Conservation (phyloP, 768 basidiomycete species). For the Phaeolepiota aurea region DNA sequence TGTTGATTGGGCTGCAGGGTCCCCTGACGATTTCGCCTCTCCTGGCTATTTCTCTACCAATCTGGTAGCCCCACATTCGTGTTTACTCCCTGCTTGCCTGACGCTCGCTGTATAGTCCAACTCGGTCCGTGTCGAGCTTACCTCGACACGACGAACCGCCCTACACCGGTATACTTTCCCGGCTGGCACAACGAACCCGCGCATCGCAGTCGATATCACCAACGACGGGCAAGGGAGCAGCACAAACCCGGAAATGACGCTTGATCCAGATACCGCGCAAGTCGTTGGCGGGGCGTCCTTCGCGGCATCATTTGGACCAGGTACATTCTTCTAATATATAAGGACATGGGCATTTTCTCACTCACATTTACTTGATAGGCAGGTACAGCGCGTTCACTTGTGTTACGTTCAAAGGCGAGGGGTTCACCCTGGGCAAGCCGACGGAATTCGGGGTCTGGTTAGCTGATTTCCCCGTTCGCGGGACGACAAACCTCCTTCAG, state of each 20-base stretch:
- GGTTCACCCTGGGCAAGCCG: conserved; percentile 34
- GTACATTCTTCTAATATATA: conserved; percentile 10
- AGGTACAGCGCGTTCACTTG: conserved; percentile 52
- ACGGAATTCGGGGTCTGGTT: conserved; percentile 50
- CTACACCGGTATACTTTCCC: conserved; percentile 55
- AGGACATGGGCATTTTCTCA: neutral
- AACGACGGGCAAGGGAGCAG: conserved; percentile 52
- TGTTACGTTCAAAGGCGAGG: conserved; percentile 51
- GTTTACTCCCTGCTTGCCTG: neutral
- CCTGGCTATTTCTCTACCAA: conserved; percentile 64
- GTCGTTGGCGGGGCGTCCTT: conserved; percentile 42
- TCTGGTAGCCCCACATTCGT: conserved; percentile 24
- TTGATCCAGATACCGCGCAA: conserved; percentile 40
- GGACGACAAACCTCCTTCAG: conserved; percentile 36
- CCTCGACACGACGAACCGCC: conserved; percentile 49
- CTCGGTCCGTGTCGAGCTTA: conserved; percentile 48
- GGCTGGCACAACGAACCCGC: conserved; percentile 34
- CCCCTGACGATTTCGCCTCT: conserved; percentile 51
- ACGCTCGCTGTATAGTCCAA: conserved; percentile 36
- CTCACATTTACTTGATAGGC: conserved; percentile 17
- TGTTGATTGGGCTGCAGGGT: too few relatives aligned
- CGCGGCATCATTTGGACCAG: conserved; percentile 50
- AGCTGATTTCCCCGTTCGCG: conserved; percentile 37
- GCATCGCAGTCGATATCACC: conserved; percentile 52
- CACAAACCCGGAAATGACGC: conserved; percentile 35